phyloP scores from a whole-genome alignment of 805 yeast genomes.

The Metschnikowia picachoensis region DNA sequence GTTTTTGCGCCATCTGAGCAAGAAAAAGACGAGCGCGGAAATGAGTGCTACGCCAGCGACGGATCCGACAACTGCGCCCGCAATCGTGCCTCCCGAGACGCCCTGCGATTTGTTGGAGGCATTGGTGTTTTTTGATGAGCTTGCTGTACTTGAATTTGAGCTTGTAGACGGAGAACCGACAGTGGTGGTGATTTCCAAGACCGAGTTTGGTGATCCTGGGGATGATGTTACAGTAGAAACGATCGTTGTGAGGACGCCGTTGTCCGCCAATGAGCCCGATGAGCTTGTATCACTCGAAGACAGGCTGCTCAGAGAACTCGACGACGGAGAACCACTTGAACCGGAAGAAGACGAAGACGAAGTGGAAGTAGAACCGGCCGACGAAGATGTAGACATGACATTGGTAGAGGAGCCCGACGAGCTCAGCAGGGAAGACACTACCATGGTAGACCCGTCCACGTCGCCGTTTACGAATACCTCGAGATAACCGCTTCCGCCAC shows the following conservation, averaged over 20 bases:
- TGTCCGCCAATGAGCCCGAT: constrained; percentile 4
- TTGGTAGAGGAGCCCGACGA: constrained; percentile 14
- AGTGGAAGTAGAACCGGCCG: constrained; percentile 8
- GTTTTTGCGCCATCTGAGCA: constrained; percentile 40
- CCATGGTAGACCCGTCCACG: constrained; percentile 17
- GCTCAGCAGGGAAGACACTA: constrained; percentile 12
- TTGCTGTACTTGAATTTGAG: not conserved
- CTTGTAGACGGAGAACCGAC: constrained; percentile 10
- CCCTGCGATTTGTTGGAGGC: constrained; percentile 8
- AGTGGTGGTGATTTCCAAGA: constrained; percentile 22
- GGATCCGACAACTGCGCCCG: constrained; percentile 42
- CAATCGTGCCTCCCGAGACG: constrained; percentile 39
- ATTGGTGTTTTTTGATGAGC: constrained; percentile 7
- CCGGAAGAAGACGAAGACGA: constrained; percentile 12
- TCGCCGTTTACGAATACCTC: constrained; percentile 41
- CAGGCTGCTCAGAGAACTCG: not conserved
- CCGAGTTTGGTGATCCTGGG: constrained; percentile 15
- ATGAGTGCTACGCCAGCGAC: constrained; percentile 34
- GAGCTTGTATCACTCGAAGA: not conserved
- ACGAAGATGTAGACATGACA: constrained; percentile 8
- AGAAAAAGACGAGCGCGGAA: constrained; percentile 32
- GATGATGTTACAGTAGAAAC: constrained; percentile 19
- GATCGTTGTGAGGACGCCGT: constrained; percentile 17
- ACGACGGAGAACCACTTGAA: not conserved
- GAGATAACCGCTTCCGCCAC: constrained; percentile 49